Evolutionary conservation across 2,329 filamentous ascomycete species (phyloP).

Genomic region (Fusarium nodosum): DNA sequence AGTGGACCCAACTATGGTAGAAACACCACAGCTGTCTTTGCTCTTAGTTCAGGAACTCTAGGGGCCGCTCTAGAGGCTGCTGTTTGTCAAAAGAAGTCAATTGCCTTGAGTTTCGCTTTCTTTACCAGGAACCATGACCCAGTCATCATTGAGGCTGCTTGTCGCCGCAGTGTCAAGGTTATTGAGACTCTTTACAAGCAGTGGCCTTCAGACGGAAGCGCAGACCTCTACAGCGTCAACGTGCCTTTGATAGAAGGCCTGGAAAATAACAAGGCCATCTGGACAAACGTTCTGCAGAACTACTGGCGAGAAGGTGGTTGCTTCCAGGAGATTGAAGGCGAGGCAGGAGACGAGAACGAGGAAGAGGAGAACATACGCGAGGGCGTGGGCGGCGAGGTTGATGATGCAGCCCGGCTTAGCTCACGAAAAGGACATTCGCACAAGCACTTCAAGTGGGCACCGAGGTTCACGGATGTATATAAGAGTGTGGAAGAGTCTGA

Average conservation of each 20-base stretch:
- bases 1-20: slow-evolving; percentile 87
- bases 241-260: slow-evolving; percentile 86
- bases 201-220: slow-evolving; percentile 75
- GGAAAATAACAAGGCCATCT: slow-evolving; percentile 79
- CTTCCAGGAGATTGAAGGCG: slow-evolving; percentile 83
- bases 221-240: slow-evolving; percentile 92
- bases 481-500: slow-evolving; percentile 83
- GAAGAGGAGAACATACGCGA: slow-evolving; percentile 82
- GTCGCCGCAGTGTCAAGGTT: slow-evolving; percentile 78
- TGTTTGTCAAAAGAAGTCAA: slow-evolving; percentile 75
- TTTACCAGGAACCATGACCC: slow-evolving; percentile 88
- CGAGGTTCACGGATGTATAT: slow-evolving; percentile 87
- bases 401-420: slow-evolving; percentile 51
- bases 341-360: slow-evolving; percentile 72
- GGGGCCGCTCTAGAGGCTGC: slow-evolving; percentile 84
- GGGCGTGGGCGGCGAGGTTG: slow-evolving; percentile 66
- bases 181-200: slow-evolving; percentile 83
- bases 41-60: slow-evolving; percentile 81
- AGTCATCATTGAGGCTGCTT: slow-evolving; percentile 82
- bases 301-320: slow-evolving; percentile 88
- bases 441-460: slow-evolving; percentile 96
- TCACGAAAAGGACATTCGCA: slow-evolving; percentile 70
- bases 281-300: slow-evolving; percentile 90
- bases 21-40: slow-evolving; percentile 85
- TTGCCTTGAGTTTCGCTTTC: slow-evolving; percentile 93